Percentiles rank a stretch among this genome's conserved stretches.
Evolutionary conservation across 352 stramenopile genomes (phyloP).

Genomic region (Phytophthora syringae): DNA sequence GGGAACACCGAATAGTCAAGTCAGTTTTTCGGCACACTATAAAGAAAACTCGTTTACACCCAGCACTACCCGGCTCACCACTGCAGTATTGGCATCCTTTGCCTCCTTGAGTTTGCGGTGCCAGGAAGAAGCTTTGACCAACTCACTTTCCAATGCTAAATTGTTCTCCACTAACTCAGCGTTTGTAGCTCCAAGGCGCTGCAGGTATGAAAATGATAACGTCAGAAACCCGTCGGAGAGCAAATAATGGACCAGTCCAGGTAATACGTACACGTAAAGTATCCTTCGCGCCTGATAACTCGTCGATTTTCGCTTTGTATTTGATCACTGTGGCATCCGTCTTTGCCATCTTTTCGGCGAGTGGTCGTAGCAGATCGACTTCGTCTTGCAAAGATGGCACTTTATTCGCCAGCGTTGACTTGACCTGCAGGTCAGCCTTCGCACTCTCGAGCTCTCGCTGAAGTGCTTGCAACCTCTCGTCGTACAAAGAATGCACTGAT

Average conservation of each 20-base stretch:
- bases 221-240: not conserved
- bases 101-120: constrained; percentile 74
- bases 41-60: not conserved
- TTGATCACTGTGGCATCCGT: constrained; percentile 56
- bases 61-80: constrained; percentile 47
- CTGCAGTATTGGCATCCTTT: constrained; percentile 65
- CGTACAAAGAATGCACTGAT: constrained; percentile 50
- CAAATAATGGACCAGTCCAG: not conserved
- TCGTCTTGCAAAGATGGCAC: constrained; percentile 60
- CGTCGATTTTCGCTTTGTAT: constrained; percentile 79
- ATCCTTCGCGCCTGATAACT: constrained; percentile 58
- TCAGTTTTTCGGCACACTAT: not conserved
- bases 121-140: constrained; percentile 51
- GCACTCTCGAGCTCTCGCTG: constrained; percentile 51
- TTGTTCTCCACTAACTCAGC: constrained; percentile 60
- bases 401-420: constrained; percentile 43
- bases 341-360: constrained; percentile 55
- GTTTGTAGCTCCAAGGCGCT: constrained; percentile 69
- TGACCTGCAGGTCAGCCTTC: constrained; percentile 39
- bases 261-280: constrained; percentile 46
- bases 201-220: not conserved
- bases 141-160: constrained; percentile 55
- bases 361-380: constrained; percentile 68
- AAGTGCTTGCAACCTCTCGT: constrained; percentile 56
- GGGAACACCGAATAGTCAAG: not conserved